These are phyloP conservation scores for Entonaema liquescens DNA, from an alignment of 495 filamentous ascomycete species.

Conservation along the genomic window DNA sequence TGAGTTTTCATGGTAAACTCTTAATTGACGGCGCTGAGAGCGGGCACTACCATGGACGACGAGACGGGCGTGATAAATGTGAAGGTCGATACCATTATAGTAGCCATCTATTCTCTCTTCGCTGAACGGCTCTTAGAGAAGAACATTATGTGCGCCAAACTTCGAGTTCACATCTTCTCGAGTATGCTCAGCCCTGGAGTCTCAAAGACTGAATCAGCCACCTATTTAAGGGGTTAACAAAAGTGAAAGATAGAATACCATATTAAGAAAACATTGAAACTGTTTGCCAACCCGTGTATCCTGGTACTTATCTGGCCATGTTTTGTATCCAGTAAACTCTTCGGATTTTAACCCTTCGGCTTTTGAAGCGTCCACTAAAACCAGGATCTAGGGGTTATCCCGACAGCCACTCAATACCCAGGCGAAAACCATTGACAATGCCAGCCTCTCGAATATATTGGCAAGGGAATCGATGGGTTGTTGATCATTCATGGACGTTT, in stretches of 20 bases:
- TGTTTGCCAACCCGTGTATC: too few relatives aligned
- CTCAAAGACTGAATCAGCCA: too few relatives aligned
- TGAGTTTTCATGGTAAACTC: conserved; percentile 45
- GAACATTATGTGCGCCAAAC: too few relatives aligned
- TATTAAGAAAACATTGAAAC: too few relatives aligned
- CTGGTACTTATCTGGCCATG: background rate
- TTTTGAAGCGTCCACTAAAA: background rate
- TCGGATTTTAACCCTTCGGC: background rate
- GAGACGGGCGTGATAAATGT: conserved; percentile 38
- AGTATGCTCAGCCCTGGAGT: too few relatives aligned
- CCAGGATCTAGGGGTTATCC: background rate
- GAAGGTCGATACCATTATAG: conserved; percentile 54
- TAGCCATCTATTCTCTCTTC: conserved; percentile 66
- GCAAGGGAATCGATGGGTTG: too few relatives aligned
- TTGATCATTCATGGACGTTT: too few relatives aligned
- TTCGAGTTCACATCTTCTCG: too few relatives aligned
- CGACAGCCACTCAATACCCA: background rate
- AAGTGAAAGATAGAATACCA: too few relatives aligned
- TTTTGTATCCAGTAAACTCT: too few relatives aligned
- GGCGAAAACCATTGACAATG: background rate
- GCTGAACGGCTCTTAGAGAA: conserved; percentile 46
- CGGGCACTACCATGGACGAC: conserved; percentile 45
- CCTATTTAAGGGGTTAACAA: too few relatives aligned
- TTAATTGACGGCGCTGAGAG: conserved; percentile 43
- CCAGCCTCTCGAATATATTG: too few relatives aligned